Base-by-base conservation (phyloP, 2,329 filamentous ascomycete species). In the Paracorniculantispora psalliotae region DNA sequence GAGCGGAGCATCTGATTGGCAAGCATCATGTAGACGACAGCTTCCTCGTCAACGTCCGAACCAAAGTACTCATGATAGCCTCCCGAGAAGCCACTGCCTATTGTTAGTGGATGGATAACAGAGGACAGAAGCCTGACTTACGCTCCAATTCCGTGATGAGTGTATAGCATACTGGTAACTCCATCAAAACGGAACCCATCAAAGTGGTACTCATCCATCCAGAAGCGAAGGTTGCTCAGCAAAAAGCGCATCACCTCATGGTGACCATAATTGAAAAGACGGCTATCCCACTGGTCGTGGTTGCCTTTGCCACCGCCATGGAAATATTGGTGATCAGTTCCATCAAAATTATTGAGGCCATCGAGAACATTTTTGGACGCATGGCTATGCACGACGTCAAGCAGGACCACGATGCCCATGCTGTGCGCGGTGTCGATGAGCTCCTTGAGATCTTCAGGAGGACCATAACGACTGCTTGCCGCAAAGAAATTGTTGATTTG, bases 401-500 rank as follows among this genome's bases (percentile, higher is more conserved):
- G 84, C 26, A 99, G 81, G 12, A 99, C 91, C 0, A 90, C 89
- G 64, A 99, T 85, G 0, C 94, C 94, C 80, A 99, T 77, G 61
- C 90, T 83, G 69, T 99, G 94, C 4, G 94, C 94, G 2, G 91
- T 96, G 69, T 99, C 94, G 63, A 99, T 90, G 51, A 99, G 83
- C 79, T 97, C 93, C 74, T 96, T 99, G 65, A 99, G 80, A 39
- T 97, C 94, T 69, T 99, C 94, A 0, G 94, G 94, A 1, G 87
- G 84, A 44, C 94, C 94, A 70, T 96, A 99, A 63, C 94, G 87
- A 73, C 93, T 97, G 74, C 92, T 97, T 13, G 93, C 92, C 28
- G 94, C 94, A 68, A 97, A 99, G 80, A 99, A 99, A 75, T 90
- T 97, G 79, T 97, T 99, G 76, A 99, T 86, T 75, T 99, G 94